phyloP scores from a whole-genome alignment of 2,329 filamentous ascomycete genomes.

The Trichoderma sp. region DNA sequence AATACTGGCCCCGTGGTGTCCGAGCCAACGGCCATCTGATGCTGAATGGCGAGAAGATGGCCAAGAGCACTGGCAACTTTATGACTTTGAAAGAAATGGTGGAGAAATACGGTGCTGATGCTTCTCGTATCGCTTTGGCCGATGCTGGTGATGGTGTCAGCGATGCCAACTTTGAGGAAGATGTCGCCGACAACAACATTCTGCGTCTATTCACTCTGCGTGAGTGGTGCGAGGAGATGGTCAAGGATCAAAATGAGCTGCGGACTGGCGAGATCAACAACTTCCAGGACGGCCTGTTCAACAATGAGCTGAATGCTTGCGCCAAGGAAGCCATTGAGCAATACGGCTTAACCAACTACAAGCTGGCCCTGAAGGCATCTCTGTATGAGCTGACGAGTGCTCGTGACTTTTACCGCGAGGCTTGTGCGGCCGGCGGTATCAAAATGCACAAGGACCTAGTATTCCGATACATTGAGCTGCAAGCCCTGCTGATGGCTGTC shows the following conservation, averaged over 20 bases:
- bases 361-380: constrained; percentile 77
- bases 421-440: constrained; percentile 71
- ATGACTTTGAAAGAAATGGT: constrained; percentile 84
- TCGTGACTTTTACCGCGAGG: constrained; percentile 88
- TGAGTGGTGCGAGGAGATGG: constrained; percentile 89
- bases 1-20: constrained; percentile 86
- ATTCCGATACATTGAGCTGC: constrained; percentile 79
- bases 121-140: constrained; percentile 84
- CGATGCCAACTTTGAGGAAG: constrained; percentile 96
- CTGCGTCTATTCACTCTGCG: constrained; percentile 78
- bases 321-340: constrained; percentile 77
- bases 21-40: constrained; percentile 91
- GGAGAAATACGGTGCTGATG: constrained; percentile 92
- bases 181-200: constrained; percentile 88
- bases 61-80: constrained; percentile 96
- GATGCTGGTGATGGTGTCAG: constrained; percentile 93
- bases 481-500: constrained; percentile 78
- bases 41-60: constrained; percentile 98
- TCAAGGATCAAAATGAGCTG: constrained; percentile 67
- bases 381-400: constrained; percentile 91
- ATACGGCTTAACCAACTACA: constrained; percentile 77
- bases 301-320: constrained; percentile 87
- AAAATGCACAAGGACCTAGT: constrained; percentile 85
- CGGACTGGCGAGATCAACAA: constrained; percentile 73
- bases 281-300: constrained; percentile 86